Percentiles rank a stretch among this genome's conserved stretches.
Conservation (phyloP, 768 basidiomycete genomes). For the Trametes meyenii region DNA sequence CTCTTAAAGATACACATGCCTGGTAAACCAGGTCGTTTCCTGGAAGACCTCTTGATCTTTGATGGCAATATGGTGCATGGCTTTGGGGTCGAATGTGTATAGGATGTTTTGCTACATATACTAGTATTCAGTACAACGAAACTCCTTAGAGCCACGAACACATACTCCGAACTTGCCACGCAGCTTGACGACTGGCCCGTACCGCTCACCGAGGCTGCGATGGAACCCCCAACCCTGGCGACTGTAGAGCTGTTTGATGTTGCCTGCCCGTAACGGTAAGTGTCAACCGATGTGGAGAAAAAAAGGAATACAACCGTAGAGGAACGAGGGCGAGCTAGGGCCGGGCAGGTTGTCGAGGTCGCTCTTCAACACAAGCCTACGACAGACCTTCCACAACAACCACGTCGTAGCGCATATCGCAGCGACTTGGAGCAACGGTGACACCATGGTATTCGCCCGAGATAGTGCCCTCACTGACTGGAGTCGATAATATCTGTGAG, state of each 20-base stretch:
- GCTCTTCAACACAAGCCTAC: conserved; percentile 14
- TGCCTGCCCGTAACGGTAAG: too few relatives aligned
- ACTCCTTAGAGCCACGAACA: background rate
- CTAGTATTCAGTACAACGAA: background rate
- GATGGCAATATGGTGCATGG: conserved; percentile 47
- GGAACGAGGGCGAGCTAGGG: conserved; percentile 37
- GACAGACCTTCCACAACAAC: conserved; percentile 22
- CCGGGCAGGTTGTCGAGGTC: conserved; percentile 45
- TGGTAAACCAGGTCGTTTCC: conserved; percentile 19
- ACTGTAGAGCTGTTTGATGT: conserved; percentile 24
- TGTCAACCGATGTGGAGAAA: too few relatives aligned
- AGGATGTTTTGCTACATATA: conserved; percentile 36
- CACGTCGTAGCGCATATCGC: conserved; percentile 2
- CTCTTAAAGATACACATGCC: too few relatives aligned
- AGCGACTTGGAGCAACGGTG: background rate
- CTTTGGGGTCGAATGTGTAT: conserved; percentile 48
- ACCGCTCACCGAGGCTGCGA: conserved; percentile 20
- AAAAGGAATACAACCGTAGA: conserved; percentile 37
- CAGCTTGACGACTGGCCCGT: conserved; percentile 24
- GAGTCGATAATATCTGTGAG: too few relatives aligned
- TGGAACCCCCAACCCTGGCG: conserved; percentile 23
- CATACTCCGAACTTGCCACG: conserved; percentile 26
- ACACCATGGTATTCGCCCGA: too few relatives aligned
- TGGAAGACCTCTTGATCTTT: conserved; percentile 38
- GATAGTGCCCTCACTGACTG: too few relatives aligned